Evolutionary conservation across 768 basidiomycete species (phyloP).

Genomic region (Amanita pseudoporphyria): DNA sequence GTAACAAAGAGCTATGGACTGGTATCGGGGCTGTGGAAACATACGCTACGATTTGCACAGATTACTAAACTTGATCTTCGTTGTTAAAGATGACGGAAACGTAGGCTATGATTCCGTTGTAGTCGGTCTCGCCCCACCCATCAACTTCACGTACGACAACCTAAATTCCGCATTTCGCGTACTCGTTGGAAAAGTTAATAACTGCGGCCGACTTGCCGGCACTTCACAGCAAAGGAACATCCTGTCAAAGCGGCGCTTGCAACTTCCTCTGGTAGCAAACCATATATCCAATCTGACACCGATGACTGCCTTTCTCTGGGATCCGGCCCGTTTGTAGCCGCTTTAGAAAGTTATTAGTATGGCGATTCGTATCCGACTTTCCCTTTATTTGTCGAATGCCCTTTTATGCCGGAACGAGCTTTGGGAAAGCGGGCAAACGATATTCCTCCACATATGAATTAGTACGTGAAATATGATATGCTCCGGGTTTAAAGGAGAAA

Average conservation of each 20-base stretch:
- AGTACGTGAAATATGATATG: background rate
- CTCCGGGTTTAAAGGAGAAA: background rate
- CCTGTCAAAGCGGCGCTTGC: slow-evolving; percentile 20
- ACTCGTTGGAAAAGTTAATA: slow-evolving; percentile 32
- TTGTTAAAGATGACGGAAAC: slow-evolving; percentile 2
- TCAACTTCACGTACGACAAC: slow-evolving; percentile 40
- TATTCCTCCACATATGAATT: background rate
- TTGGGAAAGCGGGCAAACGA: background rate
- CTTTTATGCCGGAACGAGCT: slow-evolving; percentile 16
- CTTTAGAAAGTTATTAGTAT: too few relatives aligned
- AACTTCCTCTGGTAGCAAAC: slow-evolving; percentile 48
- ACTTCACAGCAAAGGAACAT: background rate
- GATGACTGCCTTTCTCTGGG: slow-evolving; percentile 50
- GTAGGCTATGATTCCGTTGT: slow-evolving; percentile 47
- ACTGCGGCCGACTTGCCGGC: background rate
- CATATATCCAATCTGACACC: slow-evolving; percentile 39
- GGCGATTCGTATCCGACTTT: slow-evolving; percentile 48
- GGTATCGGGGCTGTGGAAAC: too few relatives aligned
- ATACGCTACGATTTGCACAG: background rate
- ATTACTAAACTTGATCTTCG: slow-evolving; percentile 37
- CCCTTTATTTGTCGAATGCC: slow-evolving; percentile 41
- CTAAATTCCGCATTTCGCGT: slow-evolving; percentile 64
- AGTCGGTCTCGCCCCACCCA: slow-evolving; percentile 46
- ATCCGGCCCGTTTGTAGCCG: slow-evolving; percentile 60
- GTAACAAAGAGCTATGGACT: slow-evolving; percentile 44